These are phyloP conservation scores for Xenoacremonium recifei DNA, from an alignment of 2,329 filamentous ascomycete genomes.

Conservation along the genomic window DNA sequence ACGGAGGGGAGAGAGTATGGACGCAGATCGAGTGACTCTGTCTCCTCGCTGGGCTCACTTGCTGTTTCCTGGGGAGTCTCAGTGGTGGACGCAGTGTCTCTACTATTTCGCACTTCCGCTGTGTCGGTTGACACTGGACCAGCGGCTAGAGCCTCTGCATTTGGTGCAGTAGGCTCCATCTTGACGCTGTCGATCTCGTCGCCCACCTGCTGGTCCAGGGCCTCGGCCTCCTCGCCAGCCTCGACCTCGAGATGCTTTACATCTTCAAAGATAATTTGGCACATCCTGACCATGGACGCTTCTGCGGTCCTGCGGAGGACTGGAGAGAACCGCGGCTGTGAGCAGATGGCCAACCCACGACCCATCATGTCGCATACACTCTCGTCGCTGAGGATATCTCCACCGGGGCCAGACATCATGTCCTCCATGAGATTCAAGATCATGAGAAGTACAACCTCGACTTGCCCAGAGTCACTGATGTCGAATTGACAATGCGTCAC, in stretches of 20 bases:
- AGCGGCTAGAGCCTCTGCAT: constrained; percentile 17
- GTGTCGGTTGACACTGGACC: constrained; percentile 17
- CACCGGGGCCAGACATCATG: constrained; percentile 92
- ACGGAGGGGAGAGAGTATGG: constrained; percentile 95
- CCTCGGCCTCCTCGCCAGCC: constrained; percentile 63
- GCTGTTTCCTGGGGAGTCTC: constrained; percentile 19
- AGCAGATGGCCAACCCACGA: constrained; percentile 94
- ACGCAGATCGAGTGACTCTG: constrained; percentile 61
- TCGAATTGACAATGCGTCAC: constrained; percentile 98
- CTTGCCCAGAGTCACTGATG: constrained; percentile 89
- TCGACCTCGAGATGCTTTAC: constrained; percentile 79
- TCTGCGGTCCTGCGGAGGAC: constrained; percentile 88
- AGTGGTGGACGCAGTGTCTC: constrained; percentile 53
- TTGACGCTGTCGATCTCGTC: constrained; percentile 73
- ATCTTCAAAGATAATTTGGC: constrained; percentile 94
- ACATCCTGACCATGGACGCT: constrained; percentile 98
- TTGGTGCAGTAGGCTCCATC: constrained; percentile 57
- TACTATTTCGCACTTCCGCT: constrained; percentile 35
- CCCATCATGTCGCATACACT: constrained; percentile 99
- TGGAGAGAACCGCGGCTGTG: constrained; percentile 86
- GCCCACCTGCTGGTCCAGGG: constrained; percentile 64
- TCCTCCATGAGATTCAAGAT: constrained; percentile 98
- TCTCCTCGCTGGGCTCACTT: constrained; percentile 38
- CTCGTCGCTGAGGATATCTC: constrained; percentile 92
- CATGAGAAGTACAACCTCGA: constrained; percentile 91